Evolutionary conservation across 2,329 filamentous ascomycete genomes (phyloP).

Genomic region (Sarocladium oryzae): DNA sequence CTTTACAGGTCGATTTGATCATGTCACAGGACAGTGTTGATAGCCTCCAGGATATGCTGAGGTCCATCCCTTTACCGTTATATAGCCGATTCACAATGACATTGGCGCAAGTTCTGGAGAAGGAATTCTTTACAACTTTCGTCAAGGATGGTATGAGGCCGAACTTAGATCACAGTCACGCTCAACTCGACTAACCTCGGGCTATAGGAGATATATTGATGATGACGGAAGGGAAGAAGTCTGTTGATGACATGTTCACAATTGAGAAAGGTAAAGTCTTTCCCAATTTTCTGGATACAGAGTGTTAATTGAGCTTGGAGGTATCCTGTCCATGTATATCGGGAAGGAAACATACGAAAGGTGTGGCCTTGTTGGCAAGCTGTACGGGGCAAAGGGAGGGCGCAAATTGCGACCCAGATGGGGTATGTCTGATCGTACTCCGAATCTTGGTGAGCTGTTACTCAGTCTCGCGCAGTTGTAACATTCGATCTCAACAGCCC

Average conservation of each 20-base stretch:
- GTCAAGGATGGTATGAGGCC: slow-evolving; percentile 63
- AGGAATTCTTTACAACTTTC: slow-evolving; percentile 75
- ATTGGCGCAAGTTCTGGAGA: slow-evolving; percentile 63
- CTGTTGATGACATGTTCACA: slow-evolving; percentile 65
- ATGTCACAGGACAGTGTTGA: slow-evolving; percentile 59
- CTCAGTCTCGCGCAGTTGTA: slow-evolving; percentile 47
- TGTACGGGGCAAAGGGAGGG: slow-evolving; percentile 52
- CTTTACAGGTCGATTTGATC: slow-evolving; percentile 58
- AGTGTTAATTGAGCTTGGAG: too few species aligned
- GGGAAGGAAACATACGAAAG: slow-evolving; percentile 78
- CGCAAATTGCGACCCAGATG: slow-evolving; percentile 63
- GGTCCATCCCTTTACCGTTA: slow-evolving; percentile 15
- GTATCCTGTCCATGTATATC: slow-evolving; percentile 67
- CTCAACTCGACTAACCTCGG: background rate
- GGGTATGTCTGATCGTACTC: slow-evolving; percentile 42
- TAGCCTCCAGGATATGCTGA: slow-evolving; percentile 46
- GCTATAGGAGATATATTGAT: slow-evolving; percentile 66
- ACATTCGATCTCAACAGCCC: slow-evolving; percentile 67
- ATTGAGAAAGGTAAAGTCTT: slow-evolving; percentile 63
- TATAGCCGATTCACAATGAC: slow-evolving; percentile 69
- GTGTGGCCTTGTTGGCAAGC: slow-evolving; percentile 70
- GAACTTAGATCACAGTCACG: background rate
- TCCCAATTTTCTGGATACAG: too few species aligned
- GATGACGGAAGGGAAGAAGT: slow-evolving; percentile 70
- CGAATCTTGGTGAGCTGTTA: background rate